Evolutionary conservation across 768 basidiomycete species (phyloP), one percentile per base, ranked within the genome.

Genomic region (Termitomyces sp.): DNA sequence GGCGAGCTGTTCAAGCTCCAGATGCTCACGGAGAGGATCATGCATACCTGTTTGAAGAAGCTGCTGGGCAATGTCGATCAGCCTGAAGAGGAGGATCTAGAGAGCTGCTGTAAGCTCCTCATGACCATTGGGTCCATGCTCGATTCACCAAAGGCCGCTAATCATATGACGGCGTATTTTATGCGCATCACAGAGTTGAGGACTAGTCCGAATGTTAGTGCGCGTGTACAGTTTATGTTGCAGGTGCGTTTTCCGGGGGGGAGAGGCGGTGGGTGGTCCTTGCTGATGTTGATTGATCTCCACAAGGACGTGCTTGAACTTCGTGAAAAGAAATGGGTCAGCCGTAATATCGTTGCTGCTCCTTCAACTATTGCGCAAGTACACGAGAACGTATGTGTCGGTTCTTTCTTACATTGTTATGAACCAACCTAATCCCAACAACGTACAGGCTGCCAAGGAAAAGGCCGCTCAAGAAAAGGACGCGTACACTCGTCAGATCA

Each of bases 1-100:
- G 95, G 96, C 60, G 96, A 99, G 74, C 77, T 98, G 53, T 99
- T 93, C 87, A 98, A 98, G 75, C 77, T 99, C n/a, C 90, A 92
- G 73, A 97, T 98, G 93, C 77, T 98, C 53, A 94, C 93, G 46
- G 93, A 94, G 74, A 87, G 93, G 62, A 96, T 98, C 74, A 99
- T 98, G 91, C 90, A 94, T 76, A 90, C 93, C 71, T 99, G 96
- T 77, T 86, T 98, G 68, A 93, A 93, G 82, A 94, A 96, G 74
- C 81, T 98, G 12, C 77, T 98, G 12, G 83, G 87, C 53, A 98
- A 99, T 67, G 88, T 96, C 55, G 87, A 93, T 62, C 90, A 92
- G 64, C 97, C 94, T 0, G 94, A 98, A 66, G 96, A 98, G 72
- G 96, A 98, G 74, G 95, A 97, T 66, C 90, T 99, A 60, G 96